Evolutionary conservation across 2,329 filamentous ascomycete genomes (phyloP).

Genomic region (Iodosphaeria phyllophila): DNA sequence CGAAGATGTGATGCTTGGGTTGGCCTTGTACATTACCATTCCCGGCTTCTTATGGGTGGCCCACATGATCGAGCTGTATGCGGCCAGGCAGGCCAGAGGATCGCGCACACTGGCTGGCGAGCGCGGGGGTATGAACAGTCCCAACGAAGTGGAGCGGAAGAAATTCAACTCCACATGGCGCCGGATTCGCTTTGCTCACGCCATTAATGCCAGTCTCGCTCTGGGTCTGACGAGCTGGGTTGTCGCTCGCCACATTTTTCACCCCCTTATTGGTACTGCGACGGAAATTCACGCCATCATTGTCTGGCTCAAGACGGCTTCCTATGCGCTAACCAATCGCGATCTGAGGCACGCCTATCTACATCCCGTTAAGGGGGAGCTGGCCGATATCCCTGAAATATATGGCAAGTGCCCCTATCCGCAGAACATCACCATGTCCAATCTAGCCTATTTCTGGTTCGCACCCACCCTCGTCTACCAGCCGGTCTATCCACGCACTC

Average conservation of each 20-base stretch:
- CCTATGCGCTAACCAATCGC: constrained; percentile 91
- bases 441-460: constrained; percentile 94
- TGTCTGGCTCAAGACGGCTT: constrained; percentile 90
- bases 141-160: constrained; percentile 40
- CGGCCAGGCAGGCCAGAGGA: constrained; percentile 58
- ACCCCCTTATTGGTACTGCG: constrained; percentile 82
- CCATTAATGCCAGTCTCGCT: constrained; percentile 65
- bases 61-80: constrained; percentile 72
- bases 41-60: constrained; percentile 83
- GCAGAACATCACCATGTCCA: constrained; percentile 70
- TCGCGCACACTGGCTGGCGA: constrained; percentile 31
- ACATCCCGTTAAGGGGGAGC: constrained; percentile 49
- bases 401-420: constrained; percentile 79
- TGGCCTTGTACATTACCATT: constrained; percentile 67
- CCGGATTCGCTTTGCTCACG: constrained; percentile 62
- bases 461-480: constrained; percentile 94
- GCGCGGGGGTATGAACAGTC: constrained; percentile 30
- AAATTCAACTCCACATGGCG: constrained; percentile 64
- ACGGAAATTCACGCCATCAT: constrained; percentile 85
- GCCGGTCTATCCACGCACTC: constrained; percentile 79
- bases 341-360: constrained; percentile 84
- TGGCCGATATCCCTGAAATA: constrained; percentile 57
- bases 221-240: constrained; percentile 65
- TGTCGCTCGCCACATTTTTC: constrained; percentile 82
- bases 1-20: constrained; percentile 58